Base-by-base conservation (phyloP, 257 asterid genomes). In the Ajuga chamaepitys region DNA sequence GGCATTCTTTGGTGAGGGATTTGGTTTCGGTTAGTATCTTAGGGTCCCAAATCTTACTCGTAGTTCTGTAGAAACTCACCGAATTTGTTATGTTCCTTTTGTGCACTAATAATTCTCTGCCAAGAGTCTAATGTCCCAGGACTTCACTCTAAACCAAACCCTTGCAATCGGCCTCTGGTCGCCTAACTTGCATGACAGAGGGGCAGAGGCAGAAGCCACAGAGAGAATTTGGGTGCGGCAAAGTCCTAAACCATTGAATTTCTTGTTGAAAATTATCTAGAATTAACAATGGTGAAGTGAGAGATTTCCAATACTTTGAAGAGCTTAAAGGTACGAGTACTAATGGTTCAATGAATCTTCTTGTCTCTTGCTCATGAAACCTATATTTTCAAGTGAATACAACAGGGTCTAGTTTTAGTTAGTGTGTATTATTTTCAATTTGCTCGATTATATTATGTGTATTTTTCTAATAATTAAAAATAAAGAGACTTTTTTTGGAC, bases 271-370 rank as follows among this genome's bases (percentile, higher is more conserved):
- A 0, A 9, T 28, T 48, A 5, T 10, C 47, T 9, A 47, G 54
- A 58, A 42, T n/a, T 63, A 13, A 35, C 75, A 55, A 92, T 92
- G 98, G 92, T 96, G 56, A 92, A 89, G 76, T 85, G 91, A 63
- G 95, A 87, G 82, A 72, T 92, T 2, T 92, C 97, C 57, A 78
- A 78, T 72, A 92, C 96, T 59, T 72, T 92, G 70, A 89, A 80
- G 83, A 92, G 81, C 86, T 80, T 89, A 80, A 92, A 92, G 97
- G 96, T 89, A 71, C 68, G 47, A 16, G 1, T 21, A 4, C 3
- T 30, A 9, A 48, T 38, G 1, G 8, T 48, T 55, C 3, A 17
- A 30, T 20, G 30, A 3, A 42, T n/a, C n/a, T 48, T 59, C 50
- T 41, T 18, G 46, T 16, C 11, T 2, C 58, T 17, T 35, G 46